Conservation (phyloP, 768 basidiomycete genomes). For the Hypholoma sublateritium region DNA sequence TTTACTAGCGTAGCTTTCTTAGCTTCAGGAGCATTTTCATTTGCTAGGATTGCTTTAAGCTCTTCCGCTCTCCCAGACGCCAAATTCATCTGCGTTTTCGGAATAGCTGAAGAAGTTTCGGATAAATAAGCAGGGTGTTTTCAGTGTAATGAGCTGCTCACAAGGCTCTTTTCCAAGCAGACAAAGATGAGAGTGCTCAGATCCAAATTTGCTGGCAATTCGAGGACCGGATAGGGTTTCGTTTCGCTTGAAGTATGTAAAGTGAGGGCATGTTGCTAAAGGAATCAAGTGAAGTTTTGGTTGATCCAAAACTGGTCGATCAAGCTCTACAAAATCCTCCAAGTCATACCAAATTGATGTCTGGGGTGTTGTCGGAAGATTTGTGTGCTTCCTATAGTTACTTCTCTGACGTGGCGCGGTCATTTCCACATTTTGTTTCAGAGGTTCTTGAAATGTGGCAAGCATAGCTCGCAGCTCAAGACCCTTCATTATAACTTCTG, state of each 20-base stretch:
- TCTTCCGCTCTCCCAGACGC: slow-evolving; percentile 54
- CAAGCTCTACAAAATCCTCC: slow-evolving; percentile 82
- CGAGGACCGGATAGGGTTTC: slow-evolving; percentile 38
- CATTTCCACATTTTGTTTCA: slow-evolving; percentile 59
- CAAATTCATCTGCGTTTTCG: slow-evolving; percentile 63
- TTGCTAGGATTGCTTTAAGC: slow-evolving; percentile 31
- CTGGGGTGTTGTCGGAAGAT: slow-evolving; percentile 42
- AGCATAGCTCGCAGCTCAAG: slow-evolving; percentile 76
- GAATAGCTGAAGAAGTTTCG: slow-evolving; percentile 46
- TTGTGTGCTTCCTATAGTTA: slow-evolving; percentile 46
- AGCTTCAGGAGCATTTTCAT: slow-evolving; percentile 1
- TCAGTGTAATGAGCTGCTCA: slow-evolving; percentile 33
- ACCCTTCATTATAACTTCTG: slow-evolving; percentile 77
- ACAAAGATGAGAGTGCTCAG: slow-evolving; percentile 82
- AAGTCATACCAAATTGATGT: slow-evolving; percentile 69
- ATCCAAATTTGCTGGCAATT: slow-evolving; percentile 77
- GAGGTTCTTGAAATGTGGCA: slow-evolving; percentile 74
- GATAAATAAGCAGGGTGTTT: background rate
- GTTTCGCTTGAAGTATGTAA: slow-evolving; percentile 76
- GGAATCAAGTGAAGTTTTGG: slow-evolving; percentile 72
- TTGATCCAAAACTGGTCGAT: slow-evolving; percentile 53
- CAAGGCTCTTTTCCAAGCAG: slow-evolving; percentile 72
- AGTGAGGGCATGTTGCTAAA: slow-evolving; percentile 74
- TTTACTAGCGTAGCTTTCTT: slow-evolving; percentile 11
- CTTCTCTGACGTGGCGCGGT: slow-evolving; percentile 44